Evolutionary conservation across 2,329 filamentous ascomycete genomes (phyloP).

Genomic region (Alternaria rosae): DNA sequence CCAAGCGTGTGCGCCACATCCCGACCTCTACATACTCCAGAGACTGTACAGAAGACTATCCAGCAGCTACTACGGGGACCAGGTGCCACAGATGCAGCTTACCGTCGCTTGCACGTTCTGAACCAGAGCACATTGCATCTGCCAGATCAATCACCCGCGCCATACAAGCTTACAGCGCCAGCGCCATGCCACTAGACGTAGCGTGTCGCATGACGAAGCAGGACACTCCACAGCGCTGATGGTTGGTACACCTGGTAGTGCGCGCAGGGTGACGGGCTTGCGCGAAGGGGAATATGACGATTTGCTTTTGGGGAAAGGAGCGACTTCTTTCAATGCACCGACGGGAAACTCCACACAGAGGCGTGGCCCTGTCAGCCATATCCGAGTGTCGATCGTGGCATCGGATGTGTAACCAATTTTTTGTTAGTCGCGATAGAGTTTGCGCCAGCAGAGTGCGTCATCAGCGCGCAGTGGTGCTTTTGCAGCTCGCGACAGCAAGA

Average conservation of each 20-base stretch:
- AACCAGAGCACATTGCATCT: conserved; percentile 31
- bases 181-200: conserved; percentile 26
- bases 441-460: conserved; percentile 16
- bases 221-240: conserved; percentile 20
- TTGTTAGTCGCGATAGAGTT: conserved; percentile 17
- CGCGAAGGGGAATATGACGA: conserved; percentile 20
- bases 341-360: conserved; percentile 22
- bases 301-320: conserved; percentile 13
- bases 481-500: conserved; percentile 19
- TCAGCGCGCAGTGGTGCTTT: conserved; percentile 10
- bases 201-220: conserved; percentile 25
- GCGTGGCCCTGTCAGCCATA: conserved; percentile 40
- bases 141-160: conserved; percentile 33
- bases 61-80: conserved; percentile 12
- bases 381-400: conserved; percentile 44
- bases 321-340: conserved; percentile 12
- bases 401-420: conserved; percentile 23
- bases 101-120: conserved; percentile 19
- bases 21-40: neutral
- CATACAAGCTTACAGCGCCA: conserved; percentile 24
- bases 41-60: conserved; percentile 12
- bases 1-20: conserved; percentile 1
- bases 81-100: conserved; percentile 28
- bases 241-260: conserved; percentile 28
- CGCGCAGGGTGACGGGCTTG: conserved; percentile 20